Evolutionary conservation across 768 basidiomycete genomes (phyloP), one percentile per base, ranked within the genome.

Genomic region (Suillus hirtellus): DNA sequence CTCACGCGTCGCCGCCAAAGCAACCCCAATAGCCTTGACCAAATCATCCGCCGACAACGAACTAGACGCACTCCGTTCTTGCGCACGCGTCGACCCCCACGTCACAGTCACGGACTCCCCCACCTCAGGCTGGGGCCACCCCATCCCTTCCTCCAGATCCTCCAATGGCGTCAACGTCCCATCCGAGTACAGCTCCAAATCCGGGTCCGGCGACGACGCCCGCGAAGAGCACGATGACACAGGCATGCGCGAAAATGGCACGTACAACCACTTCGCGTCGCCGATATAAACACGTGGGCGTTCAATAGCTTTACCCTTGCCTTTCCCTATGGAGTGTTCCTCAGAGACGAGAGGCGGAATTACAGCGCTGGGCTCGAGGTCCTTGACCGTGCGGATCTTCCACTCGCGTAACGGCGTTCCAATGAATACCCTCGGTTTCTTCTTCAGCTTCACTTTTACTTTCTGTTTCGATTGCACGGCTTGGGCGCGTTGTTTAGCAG

Each of bases 91-190:
- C 3, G 71, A 67, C 34, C 42, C 68, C 75, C 73, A 75, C 62
- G 64, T 60, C 38, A 56, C 55, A 5, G 55, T 56, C 9, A 40
- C 73, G 75, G 42, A 46, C 55, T 76, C 75, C 4, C 75, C 74
- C 12, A 76, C 70, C n/a, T 61, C 75, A 0, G 74, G 74, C 59
- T 75, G 74, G 2, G 74, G 74, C 74, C 74, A 75, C n/a, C 61
- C 17, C 53, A 38, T 38, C 5, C 58, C 67, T 37, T 14, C 63
- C 50, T 63, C 68, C 24, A 54, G 2, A 34, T 66, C 65, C 0
- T 62, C 60, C 50, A 68, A 7, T n/a, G 66, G 63, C 14, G 70
- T 60, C 4, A 64, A 14, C 15, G 54, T 62, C 7, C 67, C 49
- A 7, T 69, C 71, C 44, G 67, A 70, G 7, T 60, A 44, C 31